Conservation (phyloP, 139 green algal species). For the Chlamydomonas sp. region DNA sequence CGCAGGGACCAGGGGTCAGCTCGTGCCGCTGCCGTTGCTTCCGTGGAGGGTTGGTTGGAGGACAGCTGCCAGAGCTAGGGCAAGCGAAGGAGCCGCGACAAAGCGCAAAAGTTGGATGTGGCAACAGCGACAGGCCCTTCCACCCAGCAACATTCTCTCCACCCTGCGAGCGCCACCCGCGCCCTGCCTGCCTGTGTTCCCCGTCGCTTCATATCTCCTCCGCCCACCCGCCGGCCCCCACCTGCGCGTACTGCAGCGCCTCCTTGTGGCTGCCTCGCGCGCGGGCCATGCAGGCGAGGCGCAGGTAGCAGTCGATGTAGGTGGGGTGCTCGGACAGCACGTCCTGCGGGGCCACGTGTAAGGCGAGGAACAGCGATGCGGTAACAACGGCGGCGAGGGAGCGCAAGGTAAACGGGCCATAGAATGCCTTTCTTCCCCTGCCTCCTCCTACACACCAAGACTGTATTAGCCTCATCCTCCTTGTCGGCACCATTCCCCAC, state of each 20-base stretch:
- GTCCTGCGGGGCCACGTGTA: constrained; percentile 27
- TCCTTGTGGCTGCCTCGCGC: constrained; percentile 50
- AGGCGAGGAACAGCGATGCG: no score
- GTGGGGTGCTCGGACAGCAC: constrained; percentile 64
- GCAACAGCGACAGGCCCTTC: not conserved
- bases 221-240: constrained; percentile 35
- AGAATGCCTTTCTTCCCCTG: not conserved
- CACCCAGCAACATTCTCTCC: not conserved
- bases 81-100: no score
- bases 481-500: no score
- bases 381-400: not conserved
- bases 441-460: not conserved
- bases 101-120: no score
- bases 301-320: constrained; percentile 90
- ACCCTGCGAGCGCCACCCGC: not conserved
- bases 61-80: no score
- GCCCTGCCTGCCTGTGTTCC: not conserved
- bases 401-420: not conserved
- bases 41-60: no score
- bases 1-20: no score
- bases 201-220: no score
- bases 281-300: constrained; percentile 78
- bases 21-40: no score
- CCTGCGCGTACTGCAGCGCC: constrained; percentile 66
- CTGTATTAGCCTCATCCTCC: no score